Evolutionary conservation across 139 green algal species (phyloP), one percentile per base, ranked within the genome.

Genomic region (Coelastrella sp.): DNA sequence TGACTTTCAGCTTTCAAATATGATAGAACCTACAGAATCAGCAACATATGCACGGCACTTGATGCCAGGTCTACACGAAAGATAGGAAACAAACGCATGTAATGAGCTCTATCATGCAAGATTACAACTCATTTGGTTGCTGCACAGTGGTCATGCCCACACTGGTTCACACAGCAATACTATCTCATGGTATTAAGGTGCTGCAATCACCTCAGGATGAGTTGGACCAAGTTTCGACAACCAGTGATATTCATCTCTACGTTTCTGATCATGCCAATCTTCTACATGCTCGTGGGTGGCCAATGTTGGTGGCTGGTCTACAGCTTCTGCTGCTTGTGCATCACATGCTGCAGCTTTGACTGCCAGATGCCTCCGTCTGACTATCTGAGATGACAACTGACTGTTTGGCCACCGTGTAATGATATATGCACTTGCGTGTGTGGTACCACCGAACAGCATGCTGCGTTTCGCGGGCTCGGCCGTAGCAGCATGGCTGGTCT

Each of bases 251-350:
- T 80, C 53, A 27, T 87, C 53, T 13, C 17, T 32, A 0, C 43
- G 81, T 45, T 34, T 8, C 8, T 45, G 32, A 17, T 30, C 67
- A 45, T 72, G 68, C 68, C 60, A 72, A 13, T 13, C 30, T 21
- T 74, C 37, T 6, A 0, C 19, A n/a, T 74, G 25, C 2, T n/a
- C 68, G 3, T 50, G 13, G 13, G 63, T 50, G 25, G 13, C 25
- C 8, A 79, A 34, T 32, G 63, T 53, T 51, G 69, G 69, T 80
- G 67, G 37, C 48, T 74, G 81, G 45, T 87, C 53, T n/a, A n/a
- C n/a, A n/a, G n/a, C n/a, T n/a, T n/a, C n/a, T n/a, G n/a, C n/a
- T n/a, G n/a, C n/a, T n/a, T n/a, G n/a, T n/a, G n/a, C n/a, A n/a
- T n/a, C n/a, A n/a, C n/a, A n/a, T n/a, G n/a, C n/a, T n/a, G n/a